Conservation (phyloP, 2,329 filamentous ascomycete genomes). For the Byssochlamys sp. region DNA sequence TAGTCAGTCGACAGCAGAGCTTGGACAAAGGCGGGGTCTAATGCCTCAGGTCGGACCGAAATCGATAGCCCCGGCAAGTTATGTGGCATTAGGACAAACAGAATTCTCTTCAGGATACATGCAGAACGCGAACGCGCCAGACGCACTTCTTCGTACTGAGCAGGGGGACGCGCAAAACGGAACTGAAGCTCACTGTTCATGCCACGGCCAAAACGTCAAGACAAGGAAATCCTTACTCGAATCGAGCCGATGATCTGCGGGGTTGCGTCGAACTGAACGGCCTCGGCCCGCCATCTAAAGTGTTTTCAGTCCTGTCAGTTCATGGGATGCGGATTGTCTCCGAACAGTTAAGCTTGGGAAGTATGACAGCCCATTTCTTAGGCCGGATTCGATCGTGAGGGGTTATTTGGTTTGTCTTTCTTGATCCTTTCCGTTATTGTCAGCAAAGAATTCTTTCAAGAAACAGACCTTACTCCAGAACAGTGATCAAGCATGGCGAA, state of each 20-base stretch:
- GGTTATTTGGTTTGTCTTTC: neutral
- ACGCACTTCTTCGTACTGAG: neutral
- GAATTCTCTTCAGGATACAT: neutral
- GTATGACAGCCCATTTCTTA: neutral
- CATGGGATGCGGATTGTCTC: neutral
- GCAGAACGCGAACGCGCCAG: neutral
- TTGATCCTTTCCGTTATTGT: neutral
- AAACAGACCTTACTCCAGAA: neutral
- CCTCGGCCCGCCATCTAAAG: neutral
- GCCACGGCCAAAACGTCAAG: neutral
- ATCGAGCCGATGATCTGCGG: neutral
- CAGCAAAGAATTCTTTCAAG: neutral
- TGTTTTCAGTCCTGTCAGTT: neutral
- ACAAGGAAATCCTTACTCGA: neutral
- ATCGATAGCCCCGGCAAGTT: no score
- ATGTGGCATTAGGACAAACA: no score
- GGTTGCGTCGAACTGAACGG: neutral
- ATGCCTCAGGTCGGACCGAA: no score
- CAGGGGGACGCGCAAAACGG: neutral
- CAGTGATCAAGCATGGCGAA: conserved; percentile 16
- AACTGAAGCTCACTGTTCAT: neutral
- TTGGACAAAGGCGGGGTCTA: no score
- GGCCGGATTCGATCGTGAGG: neutral
- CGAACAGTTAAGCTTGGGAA: neutral
- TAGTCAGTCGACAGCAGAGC: neutral